Evolutionary conservation across 2,329 filamentous ascomycete species (phyloP), one percentile per base, ranked within the genome.

Genomic region (Aspergillus hortae): DNA sequence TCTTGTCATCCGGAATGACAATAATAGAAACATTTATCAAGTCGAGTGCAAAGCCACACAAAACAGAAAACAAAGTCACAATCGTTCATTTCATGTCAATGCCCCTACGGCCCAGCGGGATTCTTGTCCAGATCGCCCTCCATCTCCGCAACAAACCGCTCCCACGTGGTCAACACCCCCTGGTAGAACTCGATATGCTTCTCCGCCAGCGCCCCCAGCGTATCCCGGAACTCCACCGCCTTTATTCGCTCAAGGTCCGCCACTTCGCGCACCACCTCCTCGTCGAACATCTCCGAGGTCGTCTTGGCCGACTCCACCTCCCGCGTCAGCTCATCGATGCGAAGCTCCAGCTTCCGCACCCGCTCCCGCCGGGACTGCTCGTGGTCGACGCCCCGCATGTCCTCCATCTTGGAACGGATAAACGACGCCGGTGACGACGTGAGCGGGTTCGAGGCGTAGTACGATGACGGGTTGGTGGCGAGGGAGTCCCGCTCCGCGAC

Each of bases 201-300:
- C 65, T 92, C 87, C 0, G 92, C 90, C 45, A 99, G 73, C 2
- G 84, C 85, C 2, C 90, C 90, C 46, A 99, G 80, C 61, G 94
- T 92, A 58, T 87, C 83, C 70, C 90, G 89, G 73, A 99, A 95
- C 77, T 99, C 92, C 40, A 89, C 79, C 36, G 90, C 85, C 78
- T 99, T 99, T 79, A 97, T 97, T 51, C 92, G 83, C 75, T 99
- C 94, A 74, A 99, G 99, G 67, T 96, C 92, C 17, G 82, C 82
- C 1, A 96, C 89, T 70, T 99, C 94, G 64, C 89, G 88, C 41
- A 97, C 88, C 1, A 96, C 92, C 73, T 96, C 91, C 67, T 96
- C 92, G 71, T 96, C 94, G 65, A 99, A 99, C 67, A 90, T 87
- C 72, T 97, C 91, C 46, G 87, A 90, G 12, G 88, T 90, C 66